Base-by-base conservation (phyloP, 768 basidiomycete genomes). In the Boletus rubescentipes region DNA sequence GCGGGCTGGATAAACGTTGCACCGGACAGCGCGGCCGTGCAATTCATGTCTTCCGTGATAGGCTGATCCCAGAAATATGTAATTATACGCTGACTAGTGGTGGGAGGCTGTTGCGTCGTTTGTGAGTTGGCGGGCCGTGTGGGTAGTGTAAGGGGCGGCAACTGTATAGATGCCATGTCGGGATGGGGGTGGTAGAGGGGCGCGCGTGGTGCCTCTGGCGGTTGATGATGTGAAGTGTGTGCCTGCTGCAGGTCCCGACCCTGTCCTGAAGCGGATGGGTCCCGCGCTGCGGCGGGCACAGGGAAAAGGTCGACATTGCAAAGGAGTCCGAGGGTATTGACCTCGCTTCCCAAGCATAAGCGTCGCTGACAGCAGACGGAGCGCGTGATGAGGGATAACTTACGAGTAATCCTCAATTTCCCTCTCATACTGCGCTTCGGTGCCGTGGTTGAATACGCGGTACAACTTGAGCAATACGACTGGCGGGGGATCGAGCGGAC, bases 231-330 rank as follows among this genome's bases (percentile, higher is more conserved):
- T n/a, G 55, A 21, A 35, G 32, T 21, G 30, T 56, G 66, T 31
- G 53, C 21, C 16, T 16, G 68, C 54, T 30, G 60, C 26, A 57
- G 64, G 32, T 51, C 49, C 21, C 39, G 59, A 35, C 36, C 41
- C 21, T 50, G 58, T 9, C 31, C 39, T 29, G 52, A 32, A 26
- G 42, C 35, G 43, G 44, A 38, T 9, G 46, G 34, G 9, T 59
- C 36, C 20, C 60, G 61, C 11, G 45, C 38, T 58, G 60, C 34
- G 31, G 52, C 55, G 51, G 78, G 75, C 9, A 88, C 79, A 5
- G 84, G 85, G 57, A 88, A 89, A 16, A 92, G 75, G 69, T 91
- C 90, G 37, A 88, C 87, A 3, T 85, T 87, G 68, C 90, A 91
- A 15, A 92, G 66, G 12, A 90, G 75, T 2, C 89, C 90, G 30